Base-by-base conservation (phyloP, 768 basidiomycete species). In the Serendipita sp. region DNA sequence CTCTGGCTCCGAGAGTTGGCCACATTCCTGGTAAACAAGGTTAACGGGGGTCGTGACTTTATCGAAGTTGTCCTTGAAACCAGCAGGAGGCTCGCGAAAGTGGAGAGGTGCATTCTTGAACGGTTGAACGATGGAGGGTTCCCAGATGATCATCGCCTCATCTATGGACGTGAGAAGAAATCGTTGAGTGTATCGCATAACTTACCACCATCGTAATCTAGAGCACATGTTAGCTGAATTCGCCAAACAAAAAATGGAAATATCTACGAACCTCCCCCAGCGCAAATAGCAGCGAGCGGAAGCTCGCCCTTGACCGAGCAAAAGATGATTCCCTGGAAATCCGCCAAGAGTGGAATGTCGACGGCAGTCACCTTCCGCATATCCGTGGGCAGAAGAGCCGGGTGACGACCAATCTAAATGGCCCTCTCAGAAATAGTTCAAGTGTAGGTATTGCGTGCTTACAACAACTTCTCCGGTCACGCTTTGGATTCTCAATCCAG, bases 191-290 rank as follows among this genome's bases (percentile, higher is more conserved):
- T 7, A 51, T n/a, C n/a, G 5, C 48, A 51, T 5, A 32, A 23
- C 48, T 52, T n/a, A 60, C 56, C 56, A 28, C 56, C 56, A 35
- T 60, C 56, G 34, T 60, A 60, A 36, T 60, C 56, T 60, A 35
- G 4, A 52, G 16, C 5, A 51, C 7, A 36, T 23, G 28, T 36
- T 60, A 28, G 56, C 11, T 60, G 11, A 5, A 11, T 35, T 60
- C 16, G 56, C 16, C 10, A 11, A 28, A 32, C 10, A 18, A 30
- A 11, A 60, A 16, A 28, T 4, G 28, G 23, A 35, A 23, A 23
- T 23, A 23, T 23, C 23, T 23, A 60, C 56, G 23, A 8, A 60
- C 56, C 56, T 32, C 56, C 56, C 1, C 56, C 56, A 8, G 56
- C 56, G 34, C 18, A 35, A 60, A 60, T 4, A 10, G 56, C 23